These are phyloP conservation scores for Fusarium tanahbumbuense DNA, from an alignment of 2,329 filamentous ascomycete genomes.

Conservation along the genomic window DNA sequence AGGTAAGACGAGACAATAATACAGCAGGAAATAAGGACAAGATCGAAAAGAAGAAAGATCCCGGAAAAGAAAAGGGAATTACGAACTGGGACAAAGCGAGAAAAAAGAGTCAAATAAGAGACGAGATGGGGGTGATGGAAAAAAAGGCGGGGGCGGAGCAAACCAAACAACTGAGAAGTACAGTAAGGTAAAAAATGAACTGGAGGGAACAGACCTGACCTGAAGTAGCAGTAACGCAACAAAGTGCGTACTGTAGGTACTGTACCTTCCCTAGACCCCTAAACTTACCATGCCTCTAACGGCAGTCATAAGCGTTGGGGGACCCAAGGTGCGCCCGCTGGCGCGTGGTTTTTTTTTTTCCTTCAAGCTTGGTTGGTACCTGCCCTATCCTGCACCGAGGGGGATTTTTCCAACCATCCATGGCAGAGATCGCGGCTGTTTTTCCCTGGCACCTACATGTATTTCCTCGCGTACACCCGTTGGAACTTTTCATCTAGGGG, in stretches of 20 bases:
- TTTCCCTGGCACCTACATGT: constrained; percentile 20
- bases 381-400: constrained; percentile 9
- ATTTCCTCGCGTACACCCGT: constrained; percentile 32
- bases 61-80: constrained; percentile 48
- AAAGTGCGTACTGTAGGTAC: constrained; percentile 9
- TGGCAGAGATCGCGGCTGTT: constrained; percentile 24
- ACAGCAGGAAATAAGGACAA: constrained; percentile 25
- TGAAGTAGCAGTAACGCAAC: constrained; percentile 10
- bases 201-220: neutral
- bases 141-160: constrained; percentile 47
- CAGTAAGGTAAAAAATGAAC: neutral
- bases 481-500: constrained; percentile 19
- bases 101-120: constrained; percentile 39
- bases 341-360: constrained; percentile 36
- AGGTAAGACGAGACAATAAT: constrained; percentile 27
- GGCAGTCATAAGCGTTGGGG: constrained; percentile 37
- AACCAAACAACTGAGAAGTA: constrained; percentile 24
- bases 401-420: constrained; percentile 22
- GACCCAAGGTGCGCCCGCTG: constrained; percentile 24
- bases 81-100: constrained; percentile 31
- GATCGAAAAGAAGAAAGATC: constrained; percentile 28
- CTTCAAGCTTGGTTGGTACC: constrained; percentile 1
- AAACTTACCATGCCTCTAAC: constrained; percentile 38
- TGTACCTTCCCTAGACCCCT: constrained; percentile 29
- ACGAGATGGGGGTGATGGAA: constrained; percentile 20